Evolutionary conservation across 2,329 filamentous ascomycete genomes (phyloP), one percentile per base, ranked within the genome.

Genomic region (Fusarium fujikuroi): DNA sequence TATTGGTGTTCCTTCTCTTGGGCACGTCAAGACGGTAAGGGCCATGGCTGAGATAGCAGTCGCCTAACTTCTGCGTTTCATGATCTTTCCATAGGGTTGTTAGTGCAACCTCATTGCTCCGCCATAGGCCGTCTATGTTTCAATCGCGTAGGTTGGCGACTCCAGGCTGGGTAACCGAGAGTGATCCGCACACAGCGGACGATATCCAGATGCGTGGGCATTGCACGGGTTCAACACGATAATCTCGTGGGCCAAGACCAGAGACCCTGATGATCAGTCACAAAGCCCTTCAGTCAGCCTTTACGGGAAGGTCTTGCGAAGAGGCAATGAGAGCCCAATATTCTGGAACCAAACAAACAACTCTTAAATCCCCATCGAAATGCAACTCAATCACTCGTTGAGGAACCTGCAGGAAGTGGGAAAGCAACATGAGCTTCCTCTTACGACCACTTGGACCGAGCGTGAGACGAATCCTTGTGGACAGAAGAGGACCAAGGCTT

Each of bases 391-490:
- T 39, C 59, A 69, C 49, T 64, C 47, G 37, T 34, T 56, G 36
- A 15, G 16, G 60, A 46, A 61, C 28, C 44, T 60, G 28, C 52
- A 40, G 68, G 59, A 54, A 43, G 60, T 53, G 37, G 49, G 52
- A 71, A 66, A 63, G 11, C 28, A 16, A 37, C 42, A 59, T 72
- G 66, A 68, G 63, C 63, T 75, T 73, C 60, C 70, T 76, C 70
- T 73, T 77, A 74, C 62, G 62, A 74, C 57, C 44, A 49, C 44
- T 46, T 59, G 42, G 53, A 46, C 70, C 58, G 56, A 64, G 60
- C 49, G 50, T 47, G 44, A 49, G 42, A 59, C 50, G 63, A 53
- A 69, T 72, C 67, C 63, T 61, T 63, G 66, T 54, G 15, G 40
- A 23, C 32, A 49, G 50, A 49, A 50, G 44, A 62, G 25, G 39